Base-by-base conservation (phyloP, 1,284 basidiomycete genomes). In the Rhodotorula sp. region DNA sequence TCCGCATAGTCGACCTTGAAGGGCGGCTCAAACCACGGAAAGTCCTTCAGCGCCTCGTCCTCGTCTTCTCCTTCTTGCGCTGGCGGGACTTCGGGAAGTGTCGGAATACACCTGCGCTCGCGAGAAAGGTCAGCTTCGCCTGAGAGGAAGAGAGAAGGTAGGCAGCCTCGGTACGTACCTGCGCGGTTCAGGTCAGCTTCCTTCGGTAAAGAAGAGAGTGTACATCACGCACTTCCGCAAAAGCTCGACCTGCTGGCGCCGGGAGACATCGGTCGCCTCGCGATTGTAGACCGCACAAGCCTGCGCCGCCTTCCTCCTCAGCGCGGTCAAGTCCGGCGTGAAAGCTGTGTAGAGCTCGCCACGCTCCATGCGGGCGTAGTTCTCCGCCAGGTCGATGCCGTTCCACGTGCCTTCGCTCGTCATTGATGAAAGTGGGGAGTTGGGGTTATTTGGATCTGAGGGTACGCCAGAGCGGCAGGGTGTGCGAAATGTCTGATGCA, bases 301-400 rank as follows among this genome's bases (percentile, higher is more conserved):
- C 22, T 60, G 59, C 2, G 55, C 46, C 0, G 64, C 64, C 11
- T 24, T 34, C 11, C 57, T 37, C 1, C 70, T 51, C n/a, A 62
- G 64, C 20, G 59, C 61, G 26, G 47, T 62, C 4, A 71, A 31
- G 31, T 71, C 62, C 5, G 70, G 70, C 11, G 64, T 59, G 64
- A 71, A 71, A 2, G 70, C 70, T 0, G 58, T 58, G 62, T 71
- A 71, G n/a, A 71, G 64, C 47, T 71, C 67, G 47, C 67, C 67
- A 11, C n/a, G 48, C 28, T 50, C 31, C 64, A 66, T 66, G 22
- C 55, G 56, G 7, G 37, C 34, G 24, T 51, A 51, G 61, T 69
- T 69, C 57, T 69, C 68, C 10, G 51, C 61, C 46, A 69, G 64
- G 46, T 60, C 46, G 57, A 57, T 58, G 18, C 58, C 58, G 31